These are phyloP conservation scores for Lavandula angustifolia DNA, from an alignment of 257 asterid species.

Conservation along the genomic window DNA sequence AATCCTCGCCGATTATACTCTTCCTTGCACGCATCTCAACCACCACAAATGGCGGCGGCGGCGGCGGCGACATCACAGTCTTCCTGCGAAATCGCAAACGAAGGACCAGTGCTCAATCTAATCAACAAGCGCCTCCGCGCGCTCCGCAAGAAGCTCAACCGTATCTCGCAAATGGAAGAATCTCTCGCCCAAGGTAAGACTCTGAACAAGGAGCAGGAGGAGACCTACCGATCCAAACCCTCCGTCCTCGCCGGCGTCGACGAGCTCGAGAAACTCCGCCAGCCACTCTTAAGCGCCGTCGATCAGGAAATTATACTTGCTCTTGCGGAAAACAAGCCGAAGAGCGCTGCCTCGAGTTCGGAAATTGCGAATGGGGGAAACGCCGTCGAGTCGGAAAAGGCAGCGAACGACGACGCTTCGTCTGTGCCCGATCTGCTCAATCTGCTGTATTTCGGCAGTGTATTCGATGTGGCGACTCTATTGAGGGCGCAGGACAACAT, in stretches of 20 bases:
- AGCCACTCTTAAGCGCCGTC: constrained; percentile 63
- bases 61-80: constrained; percentile 32
- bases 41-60: constrained; percentile 40
- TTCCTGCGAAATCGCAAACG: constrained; percentile 42
- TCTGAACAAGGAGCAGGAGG: constrained; percentile 89
- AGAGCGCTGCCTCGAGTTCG: constrained; percentile 5
- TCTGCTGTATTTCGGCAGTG: constrained; percentile 69
- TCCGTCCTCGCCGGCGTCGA: constrained; percentile 66
- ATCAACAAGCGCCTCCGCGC: constrained; percentile 93
- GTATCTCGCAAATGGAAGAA: constrained; percentile 86
- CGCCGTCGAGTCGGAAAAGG: constrained; percentile 30
- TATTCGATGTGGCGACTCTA: constrained; percentile 73
- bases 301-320: constrained; percentile 63
- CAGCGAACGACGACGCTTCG: constrained; percentile 28
- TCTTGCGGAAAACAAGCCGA: constrained; percentile 29
- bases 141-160: constrained; percentile 73
- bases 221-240: constrained; percentile 72
- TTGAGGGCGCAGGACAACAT: constrained; percentile 55
- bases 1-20: neutral
- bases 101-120: constrained; percentile 78
- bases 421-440: constrained; percentile 67
- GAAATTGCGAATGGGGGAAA: constrained; percentile 31
- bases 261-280: constrained; percentile 82
- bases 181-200: constrained; percentile 62
- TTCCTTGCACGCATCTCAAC: constrained; percentile 4